Evolutionary conservation across 345 rosid species (phyloP).

Genomic region (Carallia pectinifolia): DNA sequence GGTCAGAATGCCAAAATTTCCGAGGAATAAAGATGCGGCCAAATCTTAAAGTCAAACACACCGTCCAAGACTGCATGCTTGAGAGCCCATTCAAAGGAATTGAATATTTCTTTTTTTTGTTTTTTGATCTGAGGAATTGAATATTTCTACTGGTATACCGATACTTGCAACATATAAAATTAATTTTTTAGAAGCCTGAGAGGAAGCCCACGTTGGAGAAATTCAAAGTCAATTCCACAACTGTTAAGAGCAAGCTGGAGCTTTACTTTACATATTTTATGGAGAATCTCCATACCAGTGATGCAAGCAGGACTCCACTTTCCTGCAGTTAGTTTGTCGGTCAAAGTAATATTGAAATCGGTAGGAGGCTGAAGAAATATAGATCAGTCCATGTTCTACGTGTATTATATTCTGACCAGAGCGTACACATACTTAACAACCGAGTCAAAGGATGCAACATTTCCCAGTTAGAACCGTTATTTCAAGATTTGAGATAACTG

Average conservation of each 20-base stretch:
- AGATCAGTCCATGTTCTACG: conserved; percentile 3
- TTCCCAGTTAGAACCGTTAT: conserved; percentile 7
- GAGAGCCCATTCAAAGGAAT: neutral
- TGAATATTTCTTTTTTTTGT: neutral
- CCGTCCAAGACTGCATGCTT: neutral
- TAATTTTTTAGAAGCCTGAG: neutral
- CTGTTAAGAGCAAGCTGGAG: conserved; percentile 2
- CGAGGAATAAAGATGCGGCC: conserved; percentile 6
- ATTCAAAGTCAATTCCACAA: conserved; percentile 13
- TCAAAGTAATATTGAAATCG: neutral
- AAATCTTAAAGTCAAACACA: conserved; percentile 20
- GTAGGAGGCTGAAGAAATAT: neutral
- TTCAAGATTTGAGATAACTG: neutral
- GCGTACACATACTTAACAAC: neutral
- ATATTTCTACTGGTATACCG: neutral
- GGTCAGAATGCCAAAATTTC: neutral
- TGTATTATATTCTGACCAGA: neutral
- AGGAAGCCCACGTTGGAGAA: conserved; percentile 4
- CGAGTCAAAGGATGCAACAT: conserved; percentile 19
- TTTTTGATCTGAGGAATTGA: neutral
- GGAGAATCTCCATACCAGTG: conserved; percentile 1
- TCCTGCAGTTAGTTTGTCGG: conserved; percentile 6
- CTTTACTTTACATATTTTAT: neutral
- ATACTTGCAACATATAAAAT: neutral
- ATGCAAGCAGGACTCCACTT: conserved; percentile 7